Percentiles rank a stretch among this genome's conserved stretches.
These are phyloP conservation scores for Chytriomyces sp. DNA, from an alignment of 192 early-diverging fungal genomes.

Conservation along the genomic window DNA sequence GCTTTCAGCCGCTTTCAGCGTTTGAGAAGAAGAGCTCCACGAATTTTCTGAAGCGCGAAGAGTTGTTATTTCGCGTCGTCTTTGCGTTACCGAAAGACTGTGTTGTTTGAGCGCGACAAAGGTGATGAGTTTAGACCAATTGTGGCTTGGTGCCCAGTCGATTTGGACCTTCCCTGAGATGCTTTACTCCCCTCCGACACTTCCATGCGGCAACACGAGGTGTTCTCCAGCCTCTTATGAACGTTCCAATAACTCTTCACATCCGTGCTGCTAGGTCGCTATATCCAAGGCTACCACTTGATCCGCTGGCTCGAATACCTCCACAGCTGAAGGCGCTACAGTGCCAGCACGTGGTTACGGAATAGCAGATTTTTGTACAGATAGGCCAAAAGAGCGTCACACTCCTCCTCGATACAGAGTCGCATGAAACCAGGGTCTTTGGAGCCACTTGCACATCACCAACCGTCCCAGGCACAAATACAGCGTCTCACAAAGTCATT, in stretches of 20 bases:
- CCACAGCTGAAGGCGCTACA: neutral
- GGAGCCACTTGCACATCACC: constrained; percentile 18
- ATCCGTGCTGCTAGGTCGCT: too few species aligned
- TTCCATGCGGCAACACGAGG: too few species aligned
- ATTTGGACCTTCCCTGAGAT: too few species aligned
- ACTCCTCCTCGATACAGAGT: constrained; percentile 52
- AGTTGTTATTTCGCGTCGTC: constrained; percentile 94
- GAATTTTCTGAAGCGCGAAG: constrained; percentile 93
- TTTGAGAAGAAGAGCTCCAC: constrained; percentile 60
- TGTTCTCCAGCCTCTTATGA: too few species aligned
- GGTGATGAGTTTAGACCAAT: too few species aligned
- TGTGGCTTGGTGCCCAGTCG: too few species aligned
- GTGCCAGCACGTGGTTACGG: constrained; percentile 4
- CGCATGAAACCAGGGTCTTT: constrained; percentile 40
- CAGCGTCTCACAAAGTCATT: neutral
- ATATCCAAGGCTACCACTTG: too few species aligned
- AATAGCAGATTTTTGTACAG: neutral
- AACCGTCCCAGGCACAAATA: neutral
- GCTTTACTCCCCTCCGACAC: too few species aligned
- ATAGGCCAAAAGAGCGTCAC: constrained; percentile 17
- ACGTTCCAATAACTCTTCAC: too few species aligned
- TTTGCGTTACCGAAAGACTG: constrained; percentile 91
- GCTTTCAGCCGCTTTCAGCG: constrained; percentile 39
- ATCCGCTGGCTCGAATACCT: neutral
- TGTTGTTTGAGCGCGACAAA: too few species aligned